A percentile compares a stretch with the other conserved stretches of the same genome.
These are phyloP conservation scores for Fusarium tuaranense DNA, from an alignment of 2,329 filamentous ascomycete genomes.

Conservation along the genomic window DNA sequence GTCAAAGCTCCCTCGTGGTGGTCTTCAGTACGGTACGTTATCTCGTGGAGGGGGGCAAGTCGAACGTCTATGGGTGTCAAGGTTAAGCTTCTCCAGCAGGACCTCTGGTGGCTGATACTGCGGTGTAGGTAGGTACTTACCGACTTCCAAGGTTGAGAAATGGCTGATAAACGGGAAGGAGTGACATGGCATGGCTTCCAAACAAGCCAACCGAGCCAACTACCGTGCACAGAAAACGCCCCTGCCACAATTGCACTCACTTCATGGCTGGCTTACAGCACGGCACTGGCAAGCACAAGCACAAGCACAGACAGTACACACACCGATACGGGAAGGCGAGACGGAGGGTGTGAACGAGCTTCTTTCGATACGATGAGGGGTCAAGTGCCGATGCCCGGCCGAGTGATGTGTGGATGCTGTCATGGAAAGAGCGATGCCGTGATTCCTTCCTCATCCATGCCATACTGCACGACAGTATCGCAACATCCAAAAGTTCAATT, in stretches of 20 bases:
- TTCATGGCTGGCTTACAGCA: not conserved
- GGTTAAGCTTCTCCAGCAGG: not conserved
- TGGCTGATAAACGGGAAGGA: not conserved
- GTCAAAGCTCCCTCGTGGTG: constrained; percentile 4
- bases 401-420: not conserved
- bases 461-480: not conserved
- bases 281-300: not conserved
- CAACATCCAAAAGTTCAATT: not conserved
- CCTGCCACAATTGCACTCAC: not conserved
- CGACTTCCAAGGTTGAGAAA: not conserved
- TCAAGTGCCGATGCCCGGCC: not conserved
- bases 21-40: constrained; percentile 3
- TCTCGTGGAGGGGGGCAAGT: not conserved
- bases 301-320: too few relatives aligned
- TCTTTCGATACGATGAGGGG: not conserved
- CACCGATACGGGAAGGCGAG: not conserved
- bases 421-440: not conserved
- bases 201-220: not conserved
- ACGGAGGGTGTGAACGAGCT: not conserved
- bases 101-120: not conserved
- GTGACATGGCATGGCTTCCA: not conserved
- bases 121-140: not conserved
- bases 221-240: not conserved
- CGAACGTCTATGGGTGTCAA: not conserved
- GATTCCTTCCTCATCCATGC: constrained; percentile 1